phyloP scores from a whole-genome alignment of 1,139 yeast species.

The Zygosaccharomyces sapae region DNA sequence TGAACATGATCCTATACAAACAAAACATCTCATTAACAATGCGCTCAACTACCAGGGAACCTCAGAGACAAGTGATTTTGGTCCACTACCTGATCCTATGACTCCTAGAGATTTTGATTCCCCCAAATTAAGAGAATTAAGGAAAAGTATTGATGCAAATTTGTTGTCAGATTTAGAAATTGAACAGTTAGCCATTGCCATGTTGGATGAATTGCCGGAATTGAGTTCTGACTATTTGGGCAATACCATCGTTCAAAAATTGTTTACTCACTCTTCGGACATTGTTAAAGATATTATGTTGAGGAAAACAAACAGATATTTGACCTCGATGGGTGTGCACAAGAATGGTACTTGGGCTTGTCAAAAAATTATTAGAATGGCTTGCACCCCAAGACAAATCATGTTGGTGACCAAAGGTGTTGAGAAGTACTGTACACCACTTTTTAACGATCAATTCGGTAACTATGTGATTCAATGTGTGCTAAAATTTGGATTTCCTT shows the following conservation, averaged over 20 bases:
- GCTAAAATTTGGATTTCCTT: constrained; percentile 80
- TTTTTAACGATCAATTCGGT: constrained; percentile 94
- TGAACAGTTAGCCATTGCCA: constrained; percentile 77
- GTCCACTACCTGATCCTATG: constrained; percentile 66
- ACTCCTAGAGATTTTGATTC: constrained; percentile 74
- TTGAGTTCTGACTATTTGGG: constrained; percentile 90
- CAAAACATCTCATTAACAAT: constrained; percentile 38
- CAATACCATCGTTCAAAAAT: constrained; percentile 88
- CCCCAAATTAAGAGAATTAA: constrained; percentile 63
- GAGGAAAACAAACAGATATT: constrained; percentile 67
- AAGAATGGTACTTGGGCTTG: constrained; percentile 99
- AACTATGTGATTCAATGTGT: constrained; percentile 95
- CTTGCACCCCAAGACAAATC: constrained; percentile 65
- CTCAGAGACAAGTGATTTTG: constrained; percentile 47
- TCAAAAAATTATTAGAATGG: constrained; percentile 84
- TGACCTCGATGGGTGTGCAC: constrained; percentile 91
- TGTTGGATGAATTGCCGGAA: constrained; percentile 88
- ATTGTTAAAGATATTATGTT: constrained; percentile 78
- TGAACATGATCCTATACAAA: constrained; percentile 24
- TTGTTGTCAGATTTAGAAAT: constrained; percentile 48
- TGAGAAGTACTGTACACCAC: constrained; percentile 75
- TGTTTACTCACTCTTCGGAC: constrained; percentile 69
- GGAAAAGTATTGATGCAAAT: constrained; percentile 50
- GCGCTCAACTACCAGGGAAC: constrained; percentile 40
- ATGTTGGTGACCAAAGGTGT: constrained; percentile 64